phyloP scores from a whole-genome alignment of 352 stramenopile genomes.

The Phytophthora agathidicida region DNA sequence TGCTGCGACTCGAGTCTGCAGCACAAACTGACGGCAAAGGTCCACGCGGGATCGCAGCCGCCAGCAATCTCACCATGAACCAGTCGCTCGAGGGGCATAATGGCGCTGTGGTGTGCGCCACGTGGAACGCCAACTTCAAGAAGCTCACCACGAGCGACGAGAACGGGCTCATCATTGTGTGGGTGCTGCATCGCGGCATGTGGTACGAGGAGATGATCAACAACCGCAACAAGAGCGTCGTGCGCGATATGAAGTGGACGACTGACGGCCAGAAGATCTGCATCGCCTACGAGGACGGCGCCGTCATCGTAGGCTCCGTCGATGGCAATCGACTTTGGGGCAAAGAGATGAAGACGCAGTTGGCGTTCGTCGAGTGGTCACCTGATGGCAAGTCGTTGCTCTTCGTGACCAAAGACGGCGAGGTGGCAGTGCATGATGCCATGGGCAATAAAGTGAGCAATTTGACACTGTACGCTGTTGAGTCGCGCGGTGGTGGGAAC shows the following conservation, averaged over 20 bases:
- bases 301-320: conserved; percentile 94
- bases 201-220: conserved; percentile 98
- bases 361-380: conserved; percentile 95
- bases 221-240: conserved; percentile 95
- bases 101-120: conserved; percentile 88
- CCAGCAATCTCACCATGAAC: conserved; percentile 95
- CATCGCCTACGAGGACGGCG: conserved; percentile 95
- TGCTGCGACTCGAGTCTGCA: conserved; percentile 89
- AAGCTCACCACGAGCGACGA: conserved; percentile 96
- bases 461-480: conserved; percentile 81
- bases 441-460: conserved; percentile 87
- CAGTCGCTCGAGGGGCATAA: conserved; percentile 95
- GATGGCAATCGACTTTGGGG: conserved; percentile 95
- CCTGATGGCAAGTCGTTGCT: conserved; percentile 90
- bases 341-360: conserved; percentile 92
- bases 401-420: conserved; percentile 87
- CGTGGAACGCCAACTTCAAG: conserved; percentile 94
- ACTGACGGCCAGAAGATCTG: conserved; percentile 95
- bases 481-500: conserved; percentile 35
- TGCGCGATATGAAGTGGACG: conserved; percentile 95
- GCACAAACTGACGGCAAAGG: conserved; percentile 71
- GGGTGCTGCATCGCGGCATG: conserved; percentile 93
- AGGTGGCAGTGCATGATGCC: conserved; percentile 88
- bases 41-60: conserved; percentile 80
- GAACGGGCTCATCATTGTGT: conserved; percentile 96